Evolutionary conservation across 805 yeast genomes (phyloP).

Genomic region (Cephaloascus fragrans): DNA sequence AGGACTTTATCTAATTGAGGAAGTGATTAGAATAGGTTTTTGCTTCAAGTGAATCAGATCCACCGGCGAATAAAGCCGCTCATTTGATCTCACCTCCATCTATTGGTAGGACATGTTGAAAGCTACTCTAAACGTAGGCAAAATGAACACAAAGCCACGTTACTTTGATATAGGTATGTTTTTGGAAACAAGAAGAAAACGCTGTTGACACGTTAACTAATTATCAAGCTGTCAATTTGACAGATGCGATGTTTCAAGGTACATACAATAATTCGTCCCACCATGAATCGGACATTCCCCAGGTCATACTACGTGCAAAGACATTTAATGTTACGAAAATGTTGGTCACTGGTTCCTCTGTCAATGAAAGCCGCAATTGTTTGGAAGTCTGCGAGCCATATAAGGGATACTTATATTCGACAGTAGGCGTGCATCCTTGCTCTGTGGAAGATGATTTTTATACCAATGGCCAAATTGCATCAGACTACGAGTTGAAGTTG

Average conservation of each 20-base stretch:
- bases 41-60: no score
- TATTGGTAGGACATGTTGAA: no score
- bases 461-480: constrained; percentile 23
- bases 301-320: constrained; percentile 59
- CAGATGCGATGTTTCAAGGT: constrained; percentile 86
- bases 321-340: constrained; percentile 55
- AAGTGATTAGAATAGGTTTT: no score
- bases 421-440: constrained; percentile 97
- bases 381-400: constrained; percentile 39
- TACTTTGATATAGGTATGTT: no score
- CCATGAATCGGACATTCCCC: constrained; percentile 58
- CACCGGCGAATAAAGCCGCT: no score
- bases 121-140: no score
- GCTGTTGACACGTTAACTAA: no score
- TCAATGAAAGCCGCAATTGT: constrained; percentile 57
- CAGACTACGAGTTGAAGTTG: constrained; percentile 31
- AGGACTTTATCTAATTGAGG: no score
- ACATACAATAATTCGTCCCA: constrained; percentile 57
- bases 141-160: no score
- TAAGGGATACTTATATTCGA: constrained; percentile 37
- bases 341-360: constrained; percentile 77
- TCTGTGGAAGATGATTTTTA: constrained; percentile 44
- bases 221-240: constrained; percentile 54
- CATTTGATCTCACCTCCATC: no score
- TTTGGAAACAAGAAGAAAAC: no score